Evolutionary conservation across 2,329 filamentous ascomycete genomes (phyloP).

Genomic region (Aspergillus ruber): DNA sequence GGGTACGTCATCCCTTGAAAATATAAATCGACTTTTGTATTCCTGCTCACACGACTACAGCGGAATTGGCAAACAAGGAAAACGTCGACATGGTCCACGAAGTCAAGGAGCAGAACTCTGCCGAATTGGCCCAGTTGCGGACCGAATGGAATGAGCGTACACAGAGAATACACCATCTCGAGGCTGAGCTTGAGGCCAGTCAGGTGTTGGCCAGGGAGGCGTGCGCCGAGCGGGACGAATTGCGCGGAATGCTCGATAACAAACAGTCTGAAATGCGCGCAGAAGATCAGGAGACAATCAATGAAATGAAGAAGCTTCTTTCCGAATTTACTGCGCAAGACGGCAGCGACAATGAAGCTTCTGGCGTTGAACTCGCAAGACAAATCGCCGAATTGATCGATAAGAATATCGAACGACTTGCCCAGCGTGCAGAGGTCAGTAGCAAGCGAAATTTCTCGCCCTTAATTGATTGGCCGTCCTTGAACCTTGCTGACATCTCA

Average conservation of each 20-base stretch:
- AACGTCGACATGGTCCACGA: constrained; percentile 33
- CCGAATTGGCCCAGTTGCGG: constrained; percentile 29
- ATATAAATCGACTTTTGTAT: neutral
- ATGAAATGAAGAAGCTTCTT: constrained; percentile 36
- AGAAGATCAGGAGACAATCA: constrained; percentile 36
- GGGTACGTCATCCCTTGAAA: constrained; percentile 19
- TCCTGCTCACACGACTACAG: constrained; percentile 20
- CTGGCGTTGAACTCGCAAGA: constrained; percentile 30
- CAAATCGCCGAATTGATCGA: constrained; percentile 50
- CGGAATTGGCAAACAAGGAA: constrained; percentile 31
- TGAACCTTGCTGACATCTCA: constrained; percentile 9
- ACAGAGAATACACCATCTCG: constrained; percentile 30
- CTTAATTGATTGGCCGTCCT: neutral
- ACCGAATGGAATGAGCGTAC: constrained; percentile 28
- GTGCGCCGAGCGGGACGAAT: constrained; percentile 33
- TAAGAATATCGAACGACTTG: constrained; percentile 44
- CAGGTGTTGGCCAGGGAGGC: constrained; percentile 32
- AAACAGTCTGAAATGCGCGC: constrained; percentile 33
- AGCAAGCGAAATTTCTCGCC: neutral
- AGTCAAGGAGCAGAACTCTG: constrained; percentile 28
- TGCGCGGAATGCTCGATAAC: constrained; percentile 33
- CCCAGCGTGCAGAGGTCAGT: constrained; percentile 39
- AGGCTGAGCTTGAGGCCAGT: constrained; percentile 35
- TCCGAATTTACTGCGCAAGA: constrained; percentile 34
- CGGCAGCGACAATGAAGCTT: constrained; percentile 26